Conservation (phyloP, 768 basidiomycete species). For the Mycena latifolia region DNA sequence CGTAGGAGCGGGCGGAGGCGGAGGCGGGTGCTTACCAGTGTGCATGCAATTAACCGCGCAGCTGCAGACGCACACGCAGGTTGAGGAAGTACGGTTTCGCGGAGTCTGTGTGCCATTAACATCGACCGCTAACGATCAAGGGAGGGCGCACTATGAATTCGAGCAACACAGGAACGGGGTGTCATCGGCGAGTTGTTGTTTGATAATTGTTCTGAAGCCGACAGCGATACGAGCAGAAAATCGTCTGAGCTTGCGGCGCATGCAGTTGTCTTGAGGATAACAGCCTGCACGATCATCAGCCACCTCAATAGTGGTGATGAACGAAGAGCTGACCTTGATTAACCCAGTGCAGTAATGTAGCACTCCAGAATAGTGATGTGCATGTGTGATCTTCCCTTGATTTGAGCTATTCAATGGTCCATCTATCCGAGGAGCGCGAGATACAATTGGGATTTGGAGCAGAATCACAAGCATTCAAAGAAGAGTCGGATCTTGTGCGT, state of each 20-base stretch:
- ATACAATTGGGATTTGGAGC: slow-evolving; percentile 7
- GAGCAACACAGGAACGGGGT: too few relatives aligned
- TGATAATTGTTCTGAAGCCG: too few relatives aligned
- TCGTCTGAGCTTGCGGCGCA: slow-evolving; percentile 12
- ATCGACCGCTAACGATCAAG: neutral
- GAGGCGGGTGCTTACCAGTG: neutral
- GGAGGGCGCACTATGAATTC: slow-evolving; percentile 4
- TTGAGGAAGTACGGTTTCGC: slow-evolving; percentile 8
- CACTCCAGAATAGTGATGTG: slow-evolving; percentile 37
- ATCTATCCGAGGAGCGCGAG: too few relatives aligned
- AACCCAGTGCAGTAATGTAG: slow-evolving; percentile 30
- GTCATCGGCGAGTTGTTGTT: too few relatives aligned
- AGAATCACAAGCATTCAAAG: slow-evolving; percentile 9
- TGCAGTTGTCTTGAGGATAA: slow-evolving; percentile 13
- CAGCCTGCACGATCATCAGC: slow-evolving; percentile 1
- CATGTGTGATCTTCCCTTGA: slow-evolving; percentile 21
- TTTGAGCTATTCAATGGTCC: slow-evolving; percentile 9
- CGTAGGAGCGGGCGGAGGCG: neutral
- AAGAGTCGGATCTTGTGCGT: slow-evolving; percentile 25
- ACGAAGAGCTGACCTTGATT: slow-evolving; percentile 13
- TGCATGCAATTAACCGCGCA: neutral
- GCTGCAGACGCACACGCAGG: neutral
- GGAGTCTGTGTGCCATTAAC: slow-evolving; percentile 1
- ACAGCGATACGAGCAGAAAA: slow-evolving; percentile 9
- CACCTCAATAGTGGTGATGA: neutral